These are phyloP conservation scores for Elsinoe necatrix DNA, from an alignment of 2,329 filamentous ascomycete genomes.

Conservation along the genomic window DNA sequence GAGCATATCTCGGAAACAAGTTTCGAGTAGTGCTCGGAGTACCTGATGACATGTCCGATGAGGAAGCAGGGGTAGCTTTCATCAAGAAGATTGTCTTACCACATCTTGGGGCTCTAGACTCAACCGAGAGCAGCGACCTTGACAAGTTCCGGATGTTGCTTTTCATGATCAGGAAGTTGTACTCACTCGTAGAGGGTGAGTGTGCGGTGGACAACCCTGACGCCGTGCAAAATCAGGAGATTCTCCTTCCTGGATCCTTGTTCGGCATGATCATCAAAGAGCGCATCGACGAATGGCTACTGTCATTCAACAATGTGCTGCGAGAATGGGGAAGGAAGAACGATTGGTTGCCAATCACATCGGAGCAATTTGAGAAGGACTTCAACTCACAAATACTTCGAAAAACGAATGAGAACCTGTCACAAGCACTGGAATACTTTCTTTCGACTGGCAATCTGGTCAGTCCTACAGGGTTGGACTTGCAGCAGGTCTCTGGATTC, in stretches of 20 bases:
- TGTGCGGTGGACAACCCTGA: conserved; percentile 93
- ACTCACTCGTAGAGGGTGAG: conserved; percentile 83
- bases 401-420: conserved; percentile 80
- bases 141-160: conserved; percentile 93
- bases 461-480: conserved; percentile 82
- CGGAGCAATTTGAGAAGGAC: conserved; percentile 67
- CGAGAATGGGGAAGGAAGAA: conserved; percentile 48
- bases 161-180: conserved; percentile 95
- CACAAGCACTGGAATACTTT: conserved; percentile 85
- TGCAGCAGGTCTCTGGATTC: conserved; percentile 91
- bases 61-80: conserved; percentile 86
- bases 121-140: conserved; percentile 72
- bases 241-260: conserved; percentile 83
- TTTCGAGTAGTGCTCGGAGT: conserved; percentile 84
- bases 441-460: conserved; percentile 89
- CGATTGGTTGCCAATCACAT: conserved; percentile 55
- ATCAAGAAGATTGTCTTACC: conserved; percentile 82
- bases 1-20: conserved; percentile 80
- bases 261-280: conserved; percentile 97
- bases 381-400: conserved; percentile 71
- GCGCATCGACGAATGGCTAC: conserved; percentile 79
- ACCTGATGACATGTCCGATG: conserved; percentile 73
- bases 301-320: conserved; percentile 43
- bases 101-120: conserved; percentile 77
- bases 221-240: conserved; percentile 91